Base-by-base conservation (phyloP, 805 yeast species). In the Wickerhamiella alocasiicola region DNA sequence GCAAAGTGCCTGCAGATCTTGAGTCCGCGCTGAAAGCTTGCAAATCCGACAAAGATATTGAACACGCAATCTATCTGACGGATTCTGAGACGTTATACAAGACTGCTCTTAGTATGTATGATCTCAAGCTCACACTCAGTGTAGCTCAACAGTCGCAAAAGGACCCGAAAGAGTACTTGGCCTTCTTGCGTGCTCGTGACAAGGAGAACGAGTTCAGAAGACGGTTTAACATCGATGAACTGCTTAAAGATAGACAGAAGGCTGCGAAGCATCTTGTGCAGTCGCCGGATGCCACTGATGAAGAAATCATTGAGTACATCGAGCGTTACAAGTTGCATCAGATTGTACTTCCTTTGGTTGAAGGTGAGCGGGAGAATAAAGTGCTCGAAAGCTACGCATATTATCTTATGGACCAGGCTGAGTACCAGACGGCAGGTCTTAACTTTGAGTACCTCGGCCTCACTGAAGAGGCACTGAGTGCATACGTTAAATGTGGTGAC, bases 121-220 rank as follows among this genome's bases (percentile, higher is more conserved):
- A 91, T 55, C 76, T 91, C 31, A 76, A 77, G 43, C 64, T 88
- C 52, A 74, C 97, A 0, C 67, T 91, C 43, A 68, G 71, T 9
- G 77, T 91, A 44, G 98, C 98, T 0, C 97, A 93, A 57, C 91
- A 85, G 54, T 85, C 96, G 0, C 97, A 88, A 60, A 87, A 80
- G 68, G 99, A 91, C 62, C 99, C 99, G 18, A 84, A 87, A 54
- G 99, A 91, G 60, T 91, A 91, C 51, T 64, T 91, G 39, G 95
- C 98, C 39, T 91, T 91, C 59, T 67, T 91, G 49, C 94, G 84
- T 54, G 70, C 76, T 36, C 65, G 91, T 41, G 79, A 82, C 49
- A 72, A 71, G 30, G 81, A 79, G 57, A 63, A 72, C 1, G 77
- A 72, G 5, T 59, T 75, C 42, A 72, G 94, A 45, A 74, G 77